Evolutionary conservation across 2,329 filamentous ascomycete species (phyloP).

Genomic region (Alternaria sp.): DNA sequence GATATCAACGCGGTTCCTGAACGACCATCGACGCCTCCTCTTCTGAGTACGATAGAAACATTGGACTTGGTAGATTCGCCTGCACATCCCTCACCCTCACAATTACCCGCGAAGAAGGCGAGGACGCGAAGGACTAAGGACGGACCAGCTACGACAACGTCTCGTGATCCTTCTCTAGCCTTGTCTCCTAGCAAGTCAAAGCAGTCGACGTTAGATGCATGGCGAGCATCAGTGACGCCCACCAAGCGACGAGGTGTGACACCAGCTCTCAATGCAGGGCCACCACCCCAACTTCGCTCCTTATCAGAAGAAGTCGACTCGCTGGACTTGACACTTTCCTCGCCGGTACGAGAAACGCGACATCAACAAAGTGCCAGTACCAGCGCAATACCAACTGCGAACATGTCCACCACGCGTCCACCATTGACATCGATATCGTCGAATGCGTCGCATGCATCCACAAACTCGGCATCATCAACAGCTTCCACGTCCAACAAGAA

Average conservation of each 20-base stretch:
- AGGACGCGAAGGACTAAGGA: conserved; percentile 17
- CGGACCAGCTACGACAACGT: conserved; percentile 2
- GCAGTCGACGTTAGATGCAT: conserved; percentile 42
- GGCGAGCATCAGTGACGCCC: conserved; percentile 36
- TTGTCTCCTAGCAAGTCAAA: conserved; percentile 26
- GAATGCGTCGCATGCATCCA: conserved; percentile 27
- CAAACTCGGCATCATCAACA: conserved; percentile 11
- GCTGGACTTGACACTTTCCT: conserved; percentile 39
- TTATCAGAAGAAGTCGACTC: conserved; percentile 28
- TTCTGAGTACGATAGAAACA: conserved; percentile 29
- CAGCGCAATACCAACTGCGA: conserved; percentile 4
- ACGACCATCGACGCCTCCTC: conserved; percentile 26
- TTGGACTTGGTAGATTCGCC: conserved; percentile 38
- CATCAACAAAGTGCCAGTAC: background rate
- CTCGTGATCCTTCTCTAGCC: conserved; percentile 20
- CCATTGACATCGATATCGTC: conserved; percentile 36
- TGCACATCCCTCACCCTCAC: conserved; percentile 29
- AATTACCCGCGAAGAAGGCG: conserved; percentile 31
- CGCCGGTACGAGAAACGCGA: conserved; percentile 13
- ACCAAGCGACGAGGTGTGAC: conserved; percentile 20
- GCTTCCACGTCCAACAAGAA: conserved; percentile 1
- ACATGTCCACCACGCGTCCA: conserved; percentile 16
- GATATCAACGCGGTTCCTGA: conserved; percentile 11
- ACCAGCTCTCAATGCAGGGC: conserved; percentile 7
- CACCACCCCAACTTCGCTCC: conserved; percentile 21